A percentile compares a stretch with the other conserved stretches of the same genome.
phyloP scores from a whole-genome alignment of 805 yeast species.

The Candida railenensis region DNA sequence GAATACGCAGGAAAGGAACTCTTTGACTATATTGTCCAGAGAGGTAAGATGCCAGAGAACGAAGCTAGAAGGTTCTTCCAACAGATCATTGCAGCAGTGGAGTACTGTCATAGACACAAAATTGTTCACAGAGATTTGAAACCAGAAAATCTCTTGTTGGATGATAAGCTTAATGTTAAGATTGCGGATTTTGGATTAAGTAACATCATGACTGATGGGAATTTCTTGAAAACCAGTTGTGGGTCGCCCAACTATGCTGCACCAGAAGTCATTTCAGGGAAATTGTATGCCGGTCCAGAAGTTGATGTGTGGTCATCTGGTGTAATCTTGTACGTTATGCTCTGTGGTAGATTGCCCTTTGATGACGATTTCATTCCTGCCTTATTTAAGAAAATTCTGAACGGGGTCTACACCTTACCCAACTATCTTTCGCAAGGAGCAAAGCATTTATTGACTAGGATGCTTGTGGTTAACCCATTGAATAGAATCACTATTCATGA shows the following conservation, averaged over 20 bases:
- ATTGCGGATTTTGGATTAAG: constrained; percentile 96
- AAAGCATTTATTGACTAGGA: constrained; percentile 73
- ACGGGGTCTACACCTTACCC: constrained; percentile 91
- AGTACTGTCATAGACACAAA: constrained; percentile 93
- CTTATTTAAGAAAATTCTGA: constrained; percentile 84
- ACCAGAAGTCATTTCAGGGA: constrained; percentile 94
- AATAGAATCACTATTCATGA: constrained; percentile 91
- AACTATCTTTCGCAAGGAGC: constrained; percentile 85
- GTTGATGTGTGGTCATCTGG: constrained; percentile 99
- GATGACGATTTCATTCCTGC: constrained; percentile 97
- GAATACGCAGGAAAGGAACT: constrained; percentile 96
- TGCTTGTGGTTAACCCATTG: constrained; percentile 93
- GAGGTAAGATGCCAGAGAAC: constrained; percentile 87
- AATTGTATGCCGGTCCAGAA: constrained; percentile 95
- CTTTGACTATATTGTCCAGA: constrained; percentile 91
- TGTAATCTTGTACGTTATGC: constrained; percentile 90
- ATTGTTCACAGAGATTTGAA: constrained; percentile 95
- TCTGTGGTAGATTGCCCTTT: constrained; percentile 92
- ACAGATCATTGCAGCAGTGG: constrained; percentile 94
- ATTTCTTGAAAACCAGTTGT: constrained; percentile 89
- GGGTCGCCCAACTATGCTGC: constrained; percentile 98
- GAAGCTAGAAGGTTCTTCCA: constrained; percentile 94
- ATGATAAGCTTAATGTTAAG: constrained; percentile 87
- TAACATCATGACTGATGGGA: constrained; percentile 97
- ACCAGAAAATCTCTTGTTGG: constrained; percentile 88